Conservation (phyloP, 1,284 basidiomycete genomes). For the Papiliotrema laurentii region DNA sequence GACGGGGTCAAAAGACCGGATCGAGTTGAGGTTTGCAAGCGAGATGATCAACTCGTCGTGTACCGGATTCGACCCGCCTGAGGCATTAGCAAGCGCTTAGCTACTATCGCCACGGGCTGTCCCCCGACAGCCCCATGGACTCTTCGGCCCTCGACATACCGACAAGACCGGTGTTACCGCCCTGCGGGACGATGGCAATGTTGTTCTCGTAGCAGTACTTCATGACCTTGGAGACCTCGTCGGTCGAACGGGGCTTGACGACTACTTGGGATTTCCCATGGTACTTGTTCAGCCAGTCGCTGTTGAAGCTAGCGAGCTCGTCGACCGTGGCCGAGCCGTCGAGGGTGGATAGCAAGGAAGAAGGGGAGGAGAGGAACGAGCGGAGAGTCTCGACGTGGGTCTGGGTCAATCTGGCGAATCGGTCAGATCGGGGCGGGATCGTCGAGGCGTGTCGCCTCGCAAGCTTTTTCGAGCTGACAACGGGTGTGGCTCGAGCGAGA, state of each 20-base stretch:
- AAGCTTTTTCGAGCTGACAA: not conserved
- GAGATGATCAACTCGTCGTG: slow-evolving; percentile 85
- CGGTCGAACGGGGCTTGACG: slow-evolving; percentile 79
- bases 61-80: slow-evolving; percentile 86
- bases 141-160: slow-evolving; percentile 42
- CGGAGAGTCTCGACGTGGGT: slow-evolving; percentile 52
- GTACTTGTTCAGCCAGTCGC: slow-evolving; percentile 98
- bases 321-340: slow-evolving; percentile 49
- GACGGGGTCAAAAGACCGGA: slow-evolving; percentile 88
- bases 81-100: not conserved
- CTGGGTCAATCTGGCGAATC: slow-evolving; percentile 50
- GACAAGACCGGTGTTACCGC: slow-evolving; percentile 96
- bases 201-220: slow-evolving; percentile 73
- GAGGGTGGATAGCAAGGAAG: slow-evolving; percentile 51
- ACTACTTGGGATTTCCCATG: slow-evolving; percentile 77
- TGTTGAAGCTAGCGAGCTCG: slow-evolving; percentile 78
- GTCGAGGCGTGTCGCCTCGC: slow-evolving; percentile 24
- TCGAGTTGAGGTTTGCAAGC: slow-evolving; percentile 73
- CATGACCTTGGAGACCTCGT: slow-evolving; percentile 83
- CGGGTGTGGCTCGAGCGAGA: not conserved
- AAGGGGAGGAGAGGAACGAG: slow-evolving; percentile 48
- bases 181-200: slow-evolving; percentile 91
- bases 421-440: slow-evolving; percentile 35
- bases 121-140: too few relatives aligned
- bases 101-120: not conserved